Percentiles rank a stretch among this genome's conserved stretches.
Evolutionary conservation across 2,329 filamentous ascomycete genomes (phyloP).

Genomic region (Raffaelea arxii): DNA sequence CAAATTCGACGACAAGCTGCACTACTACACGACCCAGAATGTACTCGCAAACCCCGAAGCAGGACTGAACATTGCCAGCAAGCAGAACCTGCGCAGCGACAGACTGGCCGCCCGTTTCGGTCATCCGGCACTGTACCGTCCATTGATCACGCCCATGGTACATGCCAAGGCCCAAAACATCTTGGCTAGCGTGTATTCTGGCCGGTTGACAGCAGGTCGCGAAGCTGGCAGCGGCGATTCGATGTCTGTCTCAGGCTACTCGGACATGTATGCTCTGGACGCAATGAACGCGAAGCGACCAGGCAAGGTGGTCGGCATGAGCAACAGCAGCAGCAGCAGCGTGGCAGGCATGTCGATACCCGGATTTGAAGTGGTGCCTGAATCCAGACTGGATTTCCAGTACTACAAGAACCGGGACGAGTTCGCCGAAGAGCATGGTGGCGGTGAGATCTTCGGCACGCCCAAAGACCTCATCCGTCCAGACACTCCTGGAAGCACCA

Average conservation of each 20-base stretch:
- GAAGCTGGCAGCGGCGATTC: slow-evolving; percentile 47
- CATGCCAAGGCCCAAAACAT: slow-evolving; percentile 82
- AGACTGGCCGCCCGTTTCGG: slow-evolving; percentile 72
- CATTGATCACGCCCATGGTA: slow-evolving; percentile 90
- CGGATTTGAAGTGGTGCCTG: slow-evolving; percentile 84
- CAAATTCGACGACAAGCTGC: slow-evolving; percentile 68
- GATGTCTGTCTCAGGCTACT: slow-evolving; percentile 60
- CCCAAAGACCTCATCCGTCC: slow-evolving; percentile 49
- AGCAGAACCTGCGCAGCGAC: slow-evolving; percentile 49
- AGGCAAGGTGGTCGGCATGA: slow-evolving; percentile 21
- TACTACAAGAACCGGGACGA: slow-evolving; percentile 87
- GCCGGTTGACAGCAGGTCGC: slow-evolving; percentile 61
- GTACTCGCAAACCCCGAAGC: slow-evolving; percentile 35
- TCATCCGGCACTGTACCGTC: slow-evolving; percentile 82
- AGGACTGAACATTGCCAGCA: slow-evolving; percentile 33
- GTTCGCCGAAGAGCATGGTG: slow-evolving; percentile 80
- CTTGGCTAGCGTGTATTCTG: slow-evolving; percentile 76
- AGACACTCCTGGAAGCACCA: slow-evolving; percentile 47
- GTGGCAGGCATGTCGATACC: slow-evolving; percentile 40
- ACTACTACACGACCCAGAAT: slow-evolving; percentile 66
- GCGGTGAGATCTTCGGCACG: slow-evolving; percentile 56
- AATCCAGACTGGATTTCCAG: slow-evolving; percentile 78
- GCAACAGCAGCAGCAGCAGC: not conserved
- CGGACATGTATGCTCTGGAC: slow-evolving; percentile 72
- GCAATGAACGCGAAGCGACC: slow-evolving; percentile 62